Conservation (phyloP, 2,329 filamentous ascomycete genomes). For the Monosporascus sp. region DNA sequence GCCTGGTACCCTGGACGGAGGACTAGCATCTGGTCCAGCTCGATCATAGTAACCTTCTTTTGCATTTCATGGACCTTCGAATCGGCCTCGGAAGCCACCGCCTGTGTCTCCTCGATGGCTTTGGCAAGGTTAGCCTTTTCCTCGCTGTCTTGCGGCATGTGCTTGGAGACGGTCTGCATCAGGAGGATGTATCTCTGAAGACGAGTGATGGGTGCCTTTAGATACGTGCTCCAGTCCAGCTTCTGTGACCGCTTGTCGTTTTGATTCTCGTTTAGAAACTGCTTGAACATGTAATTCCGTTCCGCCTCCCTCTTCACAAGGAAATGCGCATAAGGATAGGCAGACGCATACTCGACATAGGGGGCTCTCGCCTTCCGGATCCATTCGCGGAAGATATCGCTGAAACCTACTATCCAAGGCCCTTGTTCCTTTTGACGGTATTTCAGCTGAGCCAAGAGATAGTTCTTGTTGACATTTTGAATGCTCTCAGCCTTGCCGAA, state of each 20-base stretch:
- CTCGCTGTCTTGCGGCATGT: constrained; percentile 77
- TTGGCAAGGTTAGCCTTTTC: constrained; percentile 80
- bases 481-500: constrained; percentile 90
- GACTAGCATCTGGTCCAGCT: constrained; percentile 77
- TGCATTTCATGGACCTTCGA: constrained; percentile 86
- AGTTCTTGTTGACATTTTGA: constrained; percentile 86
- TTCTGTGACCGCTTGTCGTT: constrained; percentile 75
- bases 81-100: constrained; percentile 86
- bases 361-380: constrained; percentile 85
- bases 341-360: constrained; percentile 88
- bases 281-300: constrained; percentile 77
- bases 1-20: constrained; percentile 83
- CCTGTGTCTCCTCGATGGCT: constrained; percentile 87
- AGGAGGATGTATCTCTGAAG: constrained; percentile 86
- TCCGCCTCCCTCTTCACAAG: constrained; percentile 79
- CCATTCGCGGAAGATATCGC: constrained; percentile 97
- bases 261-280: constrained; percentile 77
- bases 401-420: constrained; percentile 89
- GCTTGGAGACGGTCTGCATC: constrained; percentile 75
- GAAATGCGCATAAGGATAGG: constrained; percentile 79
- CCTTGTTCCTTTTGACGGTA: constrained; percentile 96
- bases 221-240: constrained; percentile 87
- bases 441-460: constrained; percentile 87
- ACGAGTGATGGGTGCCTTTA: constrained; percentile 89
- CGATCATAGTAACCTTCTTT: constrained; percentile 83